Base-by-base conservation (phyloP, 2,329 filamentous ascomycete genomes). In the Stenocarpella maydis region DNA sequence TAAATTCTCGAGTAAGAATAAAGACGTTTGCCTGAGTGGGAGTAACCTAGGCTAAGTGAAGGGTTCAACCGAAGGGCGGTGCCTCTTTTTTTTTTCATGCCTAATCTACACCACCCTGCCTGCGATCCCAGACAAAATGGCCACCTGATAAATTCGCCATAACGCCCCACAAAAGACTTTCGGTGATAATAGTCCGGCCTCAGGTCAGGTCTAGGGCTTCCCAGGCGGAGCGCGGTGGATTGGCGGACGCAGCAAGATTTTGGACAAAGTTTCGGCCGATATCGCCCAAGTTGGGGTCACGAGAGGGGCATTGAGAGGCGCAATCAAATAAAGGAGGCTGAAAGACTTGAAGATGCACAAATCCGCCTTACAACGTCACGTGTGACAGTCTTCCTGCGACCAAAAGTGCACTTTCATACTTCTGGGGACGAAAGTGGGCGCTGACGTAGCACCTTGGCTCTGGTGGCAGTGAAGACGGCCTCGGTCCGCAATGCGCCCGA, bases 371-470 rank as follows among this genome's bases (percentile, higher is more conserved):
- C 4, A 49, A 28, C 5, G 43, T 34, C 43, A 63, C 58, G 58
- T 61, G 58, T 21, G 39, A 43, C 6, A n/a, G 10, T n/a, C 19
- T 5, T 12, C 55, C 26, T 60, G 58, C 58, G 19, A 34, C 41
- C 47, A 63, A 58, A n/a, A 63, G 58, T 63, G 58, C 58, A 63
- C 7, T 49, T 49, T 37, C 19, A 10, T 24, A 63, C 9, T 4
- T 49, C 28, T 37, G 26, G 43, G 43, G 9, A 63, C 19, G 4
- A n/a, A 5, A 43, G 15, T 28, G 26, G 37, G 21, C 14, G 26
- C 39, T 45, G 55, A 60, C 55, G 26, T 60, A 21, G 39, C 24
- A 28, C 4, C 28, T 10, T 1, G n/a, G 28, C 41, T n/a, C 21
- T n/a, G 28, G 43, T 63, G 43, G 43, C 58, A 49, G 28, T 34